Conservation (phyloP, 2,329 filamentous ascomycete genomes). For the Pseudocercospora vitis region DNA sequence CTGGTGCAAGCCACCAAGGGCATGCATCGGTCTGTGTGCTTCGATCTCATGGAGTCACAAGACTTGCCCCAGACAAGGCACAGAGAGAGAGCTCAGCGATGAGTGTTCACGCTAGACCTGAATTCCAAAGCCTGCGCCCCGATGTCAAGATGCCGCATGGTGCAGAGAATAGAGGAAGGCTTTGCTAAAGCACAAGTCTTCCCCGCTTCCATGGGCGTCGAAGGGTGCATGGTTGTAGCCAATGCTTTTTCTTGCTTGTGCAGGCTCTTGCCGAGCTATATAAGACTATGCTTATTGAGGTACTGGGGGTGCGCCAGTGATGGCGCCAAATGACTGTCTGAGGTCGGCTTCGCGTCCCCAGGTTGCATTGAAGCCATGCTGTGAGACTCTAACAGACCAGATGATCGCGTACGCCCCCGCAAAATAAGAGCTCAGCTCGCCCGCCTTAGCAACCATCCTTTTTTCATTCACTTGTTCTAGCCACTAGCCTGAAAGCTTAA, state of each 20-base stretch:
- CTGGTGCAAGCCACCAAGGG: not conserved
- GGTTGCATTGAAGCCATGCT: not conserved
- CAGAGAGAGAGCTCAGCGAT: not conserved
- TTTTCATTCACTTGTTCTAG: no score
- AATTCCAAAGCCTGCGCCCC: not conserved
- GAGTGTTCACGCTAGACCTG: not conserved
- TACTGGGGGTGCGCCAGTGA: not conserved
- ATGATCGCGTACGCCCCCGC: not conserved
- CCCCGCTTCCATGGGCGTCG: not conserved
- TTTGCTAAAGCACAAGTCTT: constrained; percentile 5
- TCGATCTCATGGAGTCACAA: not conserved
- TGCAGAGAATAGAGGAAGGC: constrained; percentile 1
- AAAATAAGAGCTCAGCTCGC: constrained; percentile 2
- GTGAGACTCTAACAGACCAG: not conserved
- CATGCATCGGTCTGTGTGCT: not conserved
- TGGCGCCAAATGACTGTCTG: not conserved
- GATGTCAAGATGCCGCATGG: not conserved
- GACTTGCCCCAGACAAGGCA: no score
- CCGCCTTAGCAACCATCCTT: no score
- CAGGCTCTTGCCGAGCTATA: not conserved
- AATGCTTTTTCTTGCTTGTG: constrained; percentile 3
- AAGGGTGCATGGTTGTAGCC: not conserved
- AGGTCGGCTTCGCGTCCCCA: not conserved
- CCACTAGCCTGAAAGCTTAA: not conserved
- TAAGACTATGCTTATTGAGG: not conserved